Percentiles rank a stretch among this genome's conserved stretches.
Evolutionary conservation across 805 yeast species (phyloP).

Genomic region (Metschnikowia chrysomelidarum): DNA sequence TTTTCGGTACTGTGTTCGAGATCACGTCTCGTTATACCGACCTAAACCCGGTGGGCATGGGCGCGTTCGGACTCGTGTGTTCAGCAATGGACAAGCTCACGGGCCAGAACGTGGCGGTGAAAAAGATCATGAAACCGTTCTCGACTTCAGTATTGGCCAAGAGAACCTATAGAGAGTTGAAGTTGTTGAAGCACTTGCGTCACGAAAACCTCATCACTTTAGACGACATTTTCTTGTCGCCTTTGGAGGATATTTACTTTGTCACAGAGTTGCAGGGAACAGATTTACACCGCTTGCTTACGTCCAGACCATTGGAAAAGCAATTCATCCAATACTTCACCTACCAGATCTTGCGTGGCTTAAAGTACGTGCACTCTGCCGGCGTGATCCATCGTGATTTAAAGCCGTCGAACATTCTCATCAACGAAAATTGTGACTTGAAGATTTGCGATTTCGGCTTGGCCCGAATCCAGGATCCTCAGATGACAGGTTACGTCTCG

Average conservation of each 20-base stretch:
- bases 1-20: conserved; percentile 93
- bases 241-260: conserved; percentile 91
- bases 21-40: conserved; percentile 87
- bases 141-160: conserved; percentile 92
- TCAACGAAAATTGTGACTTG: conserved; percentile 87
- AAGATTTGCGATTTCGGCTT: conserved; percentile 93
- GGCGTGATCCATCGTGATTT: conserved; percentile 90
- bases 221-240: conserved; percentile 47
- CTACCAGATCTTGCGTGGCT: conserved; percentile 88
- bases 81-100: conserved; percentile 92
- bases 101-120: conserved; percentile 91
- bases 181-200: conserved; percentile 84
- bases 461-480: conserved; percentile 97
- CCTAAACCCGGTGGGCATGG: conserved; percentile 98
- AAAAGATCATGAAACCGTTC: conserved; percentile 97
- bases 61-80: conserved; percentile 97
- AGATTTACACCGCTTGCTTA: conserved; percentile 85
- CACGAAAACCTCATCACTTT: conserved; percentile 90
- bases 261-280: conserved; percentile 98
- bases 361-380: conserved; percentile 87
- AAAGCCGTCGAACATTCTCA: conserved; percentile 79
- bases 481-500: conserved; percentile 97
- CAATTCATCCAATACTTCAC: conserved; percentile 96
- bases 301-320: conserved; percentile 90
- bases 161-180: conserved; percentile 93